Percentiles rank a stretch among this genome's conserved stretches.
These are phyloP conservation scores for Perilla frutescens DNA, from an alignment of 257 asterid genomes.

Conservation along the genomic window DNA sequence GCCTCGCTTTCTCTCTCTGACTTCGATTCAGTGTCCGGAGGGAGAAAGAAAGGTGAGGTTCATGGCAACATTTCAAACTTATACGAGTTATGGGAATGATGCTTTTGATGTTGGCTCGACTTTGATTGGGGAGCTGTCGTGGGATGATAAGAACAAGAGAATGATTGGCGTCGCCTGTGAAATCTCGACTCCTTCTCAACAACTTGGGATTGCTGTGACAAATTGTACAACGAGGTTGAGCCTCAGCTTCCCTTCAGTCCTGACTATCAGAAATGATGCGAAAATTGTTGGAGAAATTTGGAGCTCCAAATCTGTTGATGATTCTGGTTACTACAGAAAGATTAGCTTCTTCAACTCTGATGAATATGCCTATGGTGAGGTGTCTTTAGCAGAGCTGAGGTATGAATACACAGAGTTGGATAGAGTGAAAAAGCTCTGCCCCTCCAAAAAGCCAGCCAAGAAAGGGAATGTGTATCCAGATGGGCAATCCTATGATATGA, in stretches of 20 bases:
- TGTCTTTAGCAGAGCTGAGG: conserved; percentile 35
- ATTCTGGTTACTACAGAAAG: conserved; percentile 48
- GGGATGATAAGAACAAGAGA: conserved; percentile 56
- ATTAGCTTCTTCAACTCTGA: conserved; percentile 32
- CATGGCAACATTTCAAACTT: conserved; percentile 32
- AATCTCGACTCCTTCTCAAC: conserved; percentile 36
- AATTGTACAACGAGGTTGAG: conserved; percentile 60
- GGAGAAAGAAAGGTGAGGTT: conserved; percentile 43
- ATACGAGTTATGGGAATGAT: background rate
- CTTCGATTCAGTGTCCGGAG: conserved; percentile 46
- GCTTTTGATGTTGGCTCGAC: conserved; percentile 29
- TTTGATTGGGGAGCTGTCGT: conserved; percentile 65
- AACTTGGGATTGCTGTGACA: conserved; percentile 42
- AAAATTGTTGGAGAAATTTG: conserved; percentile 52
- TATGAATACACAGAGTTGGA: conserved; percentile 59
- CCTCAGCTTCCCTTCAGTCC: conserved; percentile 51
- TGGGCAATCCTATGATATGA: conserved; percentile 54
- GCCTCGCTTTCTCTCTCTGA: conserved; percentile 41
- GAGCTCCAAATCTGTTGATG: conserved; percentile 50
- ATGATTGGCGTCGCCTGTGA: conserved; percentile 56
- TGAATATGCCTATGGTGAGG: background rate
- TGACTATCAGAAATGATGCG: conserved; percentile 44
- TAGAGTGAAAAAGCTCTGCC: conserved; percentile 43
- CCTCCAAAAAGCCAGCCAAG: conserved; percentile 23
- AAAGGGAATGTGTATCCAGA: conserved; percentile 48